phyloP scores from a whole-genome alignment of 108 stramenopile genomes.

The Cyclotella sp. region DNA sequence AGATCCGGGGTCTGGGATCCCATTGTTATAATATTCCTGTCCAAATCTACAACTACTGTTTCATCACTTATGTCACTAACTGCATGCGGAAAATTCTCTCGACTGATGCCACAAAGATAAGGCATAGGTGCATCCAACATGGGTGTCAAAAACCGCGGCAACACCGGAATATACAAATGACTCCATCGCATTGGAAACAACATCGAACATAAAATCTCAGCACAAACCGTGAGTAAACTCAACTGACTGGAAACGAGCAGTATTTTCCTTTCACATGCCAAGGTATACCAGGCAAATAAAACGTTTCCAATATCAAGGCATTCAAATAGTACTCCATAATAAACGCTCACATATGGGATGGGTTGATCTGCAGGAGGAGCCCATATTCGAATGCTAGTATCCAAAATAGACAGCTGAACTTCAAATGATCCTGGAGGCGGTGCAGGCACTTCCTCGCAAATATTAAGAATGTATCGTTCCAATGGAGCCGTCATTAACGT shows the following conservation, averaged over 20 bases:
- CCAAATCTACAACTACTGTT: slow-evolving; percentile 91
- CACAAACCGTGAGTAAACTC: slow-evolving; percentile 87
- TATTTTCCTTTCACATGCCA: slow-evolving; percentile 90
- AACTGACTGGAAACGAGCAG: slow-evolving; percentile 85
- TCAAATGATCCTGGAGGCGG: slow-evolving; percentile 95
- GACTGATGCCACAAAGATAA: slow-evolving; percentile 86
- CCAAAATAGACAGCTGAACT: slow-evolving; percentile 78
- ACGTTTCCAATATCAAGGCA: slow-evolving; percentile 89
- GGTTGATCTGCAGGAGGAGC: slow-evolving; percentile 95
- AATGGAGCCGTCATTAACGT: slow-evolving; percentile 90
- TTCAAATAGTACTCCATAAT: slow-evolving; percentile 90
- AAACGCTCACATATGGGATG: slow-evolving; percentile 93
- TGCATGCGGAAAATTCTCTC: slow-evolving; percentile 77
- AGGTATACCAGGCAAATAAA: slow-evolving; percentile 75
- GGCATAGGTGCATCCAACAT: slow-evolving; percentile 94
- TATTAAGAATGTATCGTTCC: slow-evolving; percentile 95
- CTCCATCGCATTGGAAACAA: slow-evolving; percentile 96
- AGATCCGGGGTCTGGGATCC: slow-evolving; percentile 61
- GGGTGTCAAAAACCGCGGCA: slow-evolving; percentile 82
- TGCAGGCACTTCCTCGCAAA: slow-evolving; percentile 95
- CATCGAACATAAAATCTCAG: slow-evolving; percentile 94
- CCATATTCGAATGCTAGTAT: slow-evolving; percentile 86
- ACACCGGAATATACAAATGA: slow-evolving; percentile 88
- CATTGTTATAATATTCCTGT: slow-evolving; percentile 77
- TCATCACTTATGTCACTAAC: slow-evolving; percentile 77